Evolutionary conservation across 768 basidiomycete species (phyloP), one percentile per base, ranked within the genome.

Genomic region (Cubamyces sp.): DNA sequence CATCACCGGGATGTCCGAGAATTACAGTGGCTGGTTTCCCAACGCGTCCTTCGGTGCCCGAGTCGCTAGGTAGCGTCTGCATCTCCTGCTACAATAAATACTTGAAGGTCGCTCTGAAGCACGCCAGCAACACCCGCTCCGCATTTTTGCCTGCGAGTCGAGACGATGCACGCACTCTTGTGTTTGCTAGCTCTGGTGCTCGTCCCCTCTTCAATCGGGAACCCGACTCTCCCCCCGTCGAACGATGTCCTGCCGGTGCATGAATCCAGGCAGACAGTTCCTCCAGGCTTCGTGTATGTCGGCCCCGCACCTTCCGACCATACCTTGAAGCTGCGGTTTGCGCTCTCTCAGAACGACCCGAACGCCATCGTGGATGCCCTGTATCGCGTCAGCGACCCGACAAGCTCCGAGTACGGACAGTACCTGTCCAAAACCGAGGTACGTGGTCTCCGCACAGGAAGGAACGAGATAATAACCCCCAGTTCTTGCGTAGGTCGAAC

Each of bases 371-470:
- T 77, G 62, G 66, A 74, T 50, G 71, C 68, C 11, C 71, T 78
- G 18, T 66, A 70, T 57, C 74, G 69, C 39, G 76, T 78, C 67
- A 76, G 75, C 61, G 74, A 73, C 3, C 78, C 79, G 9, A 64
- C 66, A 18, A 78, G 70, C 64, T 61, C 69, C 6, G 47, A 66
- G 14, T 79, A 75, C 65, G 75, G 78, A 21, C 71, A 77, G 65
- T 74, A 76, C 59, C 60, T 80, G 37, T 72, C 68, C 60, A 70
- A 72, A 61, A 76, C 74, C 12, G 72, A 79, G 71, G 78, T 80
- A 58, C n/a, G 68, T 37, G 3, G 43, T 25, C 18, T 19, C 8
- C 3, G 19, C 7, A 2, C 9, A 11, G 37, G 37, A 19, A 30
- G 1, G 30, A 16, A 8, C 18, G 16, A 18, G 30, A 7, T 34